Conservation (phyloP, 2,329 filamentous ascomycete genomes). For the Penicillium sp. region DNA sequence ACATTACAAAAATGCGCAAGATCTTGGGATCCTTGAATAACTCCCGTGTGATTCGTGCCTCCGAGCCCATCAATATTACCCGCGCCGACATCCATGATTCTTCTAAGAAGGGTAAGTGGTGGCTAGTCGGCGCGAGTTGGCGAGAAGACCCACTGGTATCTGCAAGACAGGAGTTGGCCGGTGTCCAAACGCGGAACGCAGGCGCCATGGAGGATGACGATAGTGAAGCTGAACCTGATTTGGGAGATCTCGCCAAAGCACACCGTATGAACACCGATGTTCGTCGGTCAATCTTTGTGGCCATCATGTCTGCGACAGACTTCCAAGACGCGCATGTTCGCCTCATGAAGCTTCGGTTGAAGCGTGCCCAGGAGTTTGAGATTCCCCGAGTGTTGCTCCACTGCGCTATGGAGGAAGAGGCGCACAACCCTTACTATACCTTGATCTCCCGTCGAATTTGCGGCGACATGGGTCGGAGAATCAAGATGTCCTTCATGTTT, state of each 20-base stretch:
- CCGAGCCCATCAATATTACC: constrained; percentile 80
- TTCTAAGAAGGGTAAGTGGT: constrained; percentile 94
- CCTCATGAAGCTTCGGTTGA: constrained; percentile 79
- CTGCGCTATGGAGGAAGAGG: constrained; percentile 79
- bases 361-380: constrained; percentile 82
- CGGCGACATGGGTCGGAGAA: constrained; percentile 64
- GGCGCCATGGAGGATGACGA: constrained; percentile 26
- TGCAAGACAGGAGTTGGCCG: constrained; percentile 38
- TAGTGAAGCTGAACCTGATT: constrained; percentile 60
- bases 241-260: constrained; percentile 72
- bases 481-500: constrained; percentile 85
- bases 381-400: constrained; percentile 86
- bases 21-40: constrained; percentile 76
- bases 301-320: constrained; percentile 83
- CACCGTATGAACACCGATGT: constrained; percentile 87
- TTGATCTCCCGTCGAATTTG: constrained; percentile 81
- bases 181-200: constrained; percentile 14
- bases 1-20: constrained; percentile 88
- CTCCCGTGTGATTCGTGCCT: constrained; percentile 67
- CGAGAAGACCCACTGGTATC: constrained; percentile 48
- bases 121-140: constrained; percentile 97
- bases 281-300: constrained; percentile 88
- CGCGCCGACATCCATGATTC: constrained; percentile 80
- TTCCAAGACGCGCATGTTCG: constrained; percentile 81
- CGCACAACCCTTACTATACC: constrained; percentile 93